Evolutionary conservation across 208 protist genomes (phyloP).

Genomic region (Crithidia expoeki): DNA sequence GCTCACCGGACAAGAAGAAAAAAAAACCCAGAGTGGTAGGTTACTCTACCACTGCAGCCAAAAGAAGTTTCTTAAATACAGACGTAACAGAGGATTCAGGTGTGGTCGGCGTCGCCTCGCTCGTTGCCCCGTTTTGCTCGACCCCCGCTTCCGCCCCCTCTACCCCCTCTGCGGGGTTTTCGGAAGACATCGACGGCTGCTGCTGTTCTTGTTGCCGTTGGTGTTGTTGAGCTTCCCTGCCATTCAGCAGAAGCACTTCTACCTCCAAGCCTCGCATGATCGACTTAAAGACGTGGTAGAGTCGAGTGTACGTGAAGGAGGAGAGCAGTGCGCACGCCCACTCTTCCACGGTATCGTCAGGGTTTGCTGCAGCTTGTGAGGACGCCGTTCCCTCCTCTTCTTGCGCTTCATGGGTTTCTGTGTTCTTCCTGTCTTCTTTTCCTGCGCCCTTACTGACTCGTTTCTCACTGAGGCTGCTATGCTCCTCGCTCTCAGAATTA

Average conservation of each 20-base stretch:
- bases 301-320: conserved; percentile 24
- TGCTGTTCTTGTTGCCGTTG: background rate
- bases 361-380: background rate
- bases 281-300: conserved; percentile 28
- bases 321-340: conserved; percentile 28
- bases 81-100: background rate
- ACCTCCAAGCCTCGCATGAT: conserved; percentile 36
- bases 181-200: background rate
- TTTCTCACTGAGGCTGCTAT: background rate
- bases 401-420: background rate
- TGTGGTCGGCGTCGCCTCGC: background rate
- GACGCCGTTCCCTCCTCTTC: background rate
- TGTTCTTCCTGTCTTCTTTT: too few relatives aligned
- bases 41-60: conserved; percentile 27
- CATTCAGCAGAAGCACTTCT: conserved; percentile 19
- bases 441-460: background rate
- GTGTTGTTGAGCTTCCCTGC: background rate
- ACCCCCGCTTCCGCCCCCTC: background rate
- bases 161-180: background rate
- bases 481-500: background rate
- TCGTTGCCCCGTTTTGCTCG: background rate
- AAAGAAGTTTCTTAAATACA: conserved; percentile 16
- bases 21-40: too few relatives aligned
- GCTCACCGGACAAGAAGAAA: too few relatives aligned
- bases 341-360: background rate